Evolutionary conservation across 352 stramenopile genomes (phyloP).

Genomic region (Pythium sp.): DNA sequence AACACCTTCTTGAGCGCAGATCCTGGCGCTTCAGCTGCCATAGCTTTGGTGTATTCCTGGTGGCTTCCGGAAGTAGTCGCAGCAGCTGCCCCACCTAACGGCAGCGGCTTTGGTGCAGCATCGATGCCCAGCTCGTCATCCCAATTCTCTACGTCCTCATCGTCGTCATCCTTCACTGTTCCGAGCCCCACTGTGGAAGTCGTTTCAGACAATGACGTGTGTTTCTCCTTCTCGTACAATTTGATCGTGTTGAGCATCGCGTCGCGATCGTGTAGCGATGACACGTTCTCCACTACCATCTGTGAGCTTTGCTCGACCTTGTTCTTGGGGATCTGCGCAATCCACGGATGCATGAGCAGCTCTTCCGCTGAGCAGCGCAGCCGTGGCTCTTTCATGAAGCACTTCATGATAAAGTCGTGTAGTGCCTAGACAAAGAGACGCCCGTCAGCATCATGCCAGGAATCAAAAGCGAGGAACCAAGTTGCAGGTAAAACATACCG

Average conservation of each 20-base stretch:
- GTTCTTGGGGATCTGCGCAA: constrained; percentile 84
- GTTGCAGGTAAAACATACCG: constrained; percentile 26
- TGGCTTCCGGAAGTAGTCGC: background rate
- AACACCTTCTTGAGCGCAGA: constrained; percentile 38
- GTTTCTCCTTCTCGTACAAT: constrained; percentile 64
- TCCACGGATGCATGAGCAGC: constrained; percentile 88
- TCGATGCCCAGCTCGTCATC: constrained; percentile 80
- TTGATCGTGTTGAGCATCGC: constrained; percentile 86
- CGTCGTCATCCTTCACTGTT: constrained; percentile 10
- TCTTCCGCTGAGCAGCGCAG: constrained; percentile 80
- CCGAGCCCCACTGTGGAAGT: background rate
- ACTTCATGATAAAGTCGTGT: constrained; percentile 92
- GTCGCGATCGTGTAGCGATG: constrained; percentile 71
- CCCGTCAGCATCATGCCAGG: background rate
- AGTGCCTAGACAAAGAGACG: constrained; percentile 43
- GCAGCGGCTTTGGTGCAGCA: constrained; percentile 32
- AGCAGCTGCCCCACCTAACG: constrained; percentile 6
- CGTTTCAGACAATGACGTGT: constrained; percentile 13
- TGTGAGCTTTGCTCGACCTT: constrained; percentile 88
- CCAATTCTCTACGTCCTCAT: constrained; percentile 69
- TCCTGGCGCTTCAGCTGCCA: constrained; percentile 2
- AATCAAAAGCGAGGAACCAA: too few species aligned
- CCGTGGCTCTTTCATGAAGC: constrained; percentile 90
- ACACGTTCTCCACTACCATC: constrained; percentile 71
- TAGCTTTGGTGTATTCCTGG: constrained; percentile 3